Evolutionary conservation across 2,329 filamentous ascomycete genomes (phyloP), one percentile per base, ranked within the genome.

Genomic region (Apiospora hydei): DNA sequence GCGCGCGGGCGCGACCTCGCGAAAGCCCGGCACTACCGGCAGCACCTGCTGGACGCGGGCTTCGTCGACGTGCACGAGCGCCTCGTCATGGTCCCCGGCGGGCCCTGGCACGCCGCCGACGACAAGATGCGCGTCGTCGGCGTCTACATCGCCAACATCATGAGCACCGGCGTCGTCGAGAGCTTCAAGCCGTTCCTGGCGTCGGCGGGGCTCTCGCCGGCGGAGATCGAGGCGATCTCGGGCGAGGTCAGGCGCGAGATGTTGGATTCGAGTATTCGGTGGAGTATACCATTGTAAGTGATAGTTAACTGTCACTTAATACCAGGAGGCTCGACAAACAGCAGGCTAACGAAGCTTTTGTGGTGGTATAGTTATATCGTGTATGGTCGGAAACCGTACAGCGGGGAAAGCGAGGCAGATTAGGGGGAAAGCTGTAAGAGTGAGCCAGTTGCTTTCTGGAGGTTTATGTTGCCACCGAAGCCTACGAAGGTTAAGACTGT

Each of bases 61-160:
- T 85, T 10, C 78, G 86, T 0, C 80, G 87, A 8, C 80, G 85
- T 2, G 80, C 85, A n/a, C 81, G 84, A 4, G 76, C 83, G 34
- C 82, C 84, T 8, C 82, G 85, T 30, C 83, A 86, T 18, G 82
- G 88, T 16, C 82, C 67, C 67, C 26, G 44, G 88, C 2, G 83
- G 87, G 6, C 81, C 88, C 30, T 80, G 87, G 38, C 84, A 89
- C 64, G 86, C 87, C 0, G 89, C 91, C 21, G 88, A 91, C 21
- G 88, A 89, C 4, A 90, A 91, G 0, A 85, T 90, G 84, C 11
- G 83, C 83, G 10, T 47, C 8, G 16, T 69, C 26, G 67, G 67
- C 10, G 44, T 49, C 5, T 49, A 47, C 67, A 49, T 18, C 16
- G 14, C 67, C 67, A 49, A 49, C 67, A 34, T 49, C 24, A 69